These are phyloP conservation scores for Silene vulgaris DNA, from an alignment of 179 eudicot species.

Conservation along the genomic window DNA sequence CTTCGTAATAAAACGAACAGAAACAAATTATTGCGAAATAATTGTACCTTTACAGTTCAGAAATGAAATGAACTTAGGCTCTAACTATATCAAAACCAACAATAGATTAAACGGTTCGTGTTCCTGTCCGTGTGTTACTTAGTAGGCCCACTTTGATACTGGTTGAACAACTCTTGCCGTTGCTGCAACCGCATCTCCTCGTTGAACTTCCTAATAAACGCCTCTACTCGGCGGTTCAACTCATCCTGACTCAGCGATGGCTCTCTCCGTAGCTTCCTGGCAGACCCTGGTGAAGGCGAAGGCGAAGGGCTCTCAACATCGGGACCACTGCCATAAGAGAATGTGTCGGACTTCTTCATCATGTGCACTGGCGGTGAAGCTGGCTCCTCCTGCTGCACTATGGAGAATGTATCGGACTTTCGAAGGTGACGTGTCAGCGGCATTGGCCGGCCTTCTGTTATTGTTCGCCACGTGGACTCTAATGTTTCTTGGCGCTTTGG, in stretches of 20 bases:
- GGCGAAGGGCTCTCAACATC: conserved; percentile 28
- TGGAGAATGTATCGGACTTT: conserved; percentile 65
- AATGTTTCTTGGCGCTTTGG: conserved; percentile 64
- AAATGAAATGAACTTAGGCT: background rate
- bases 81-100: background rate
- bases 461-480: conserved; percentile 72
- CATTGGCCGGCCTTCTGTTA: conserved; percentile 69
- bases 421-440: conserved; percentile 58
- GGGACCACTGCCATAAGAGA: conserved; percentile 21
- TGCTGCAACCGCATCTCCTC: conserved; percentile 58
- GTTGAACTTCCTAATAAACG: conserved; percentile 57
- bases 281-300: conserved; percentile 19
- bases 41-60: background rate
- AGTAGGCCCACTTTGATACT: conserved; percentile 18
- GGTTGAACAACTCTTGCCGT: conserved; percentile 43
- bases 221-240: conserved; percentile 54
- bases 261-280: conserved; percentile 39
- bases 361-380: conserved; percentile 27
- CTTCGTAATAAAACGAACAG: background rate
- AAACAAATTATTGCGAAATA: background rate
- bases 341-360: conserved; percentile 60
- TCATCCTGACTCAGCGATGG: conserved; percentile 56
- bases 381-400: conserved; percentile 14
- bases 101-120: background rate
- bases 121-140: background rate